Evolutionary conservation across 345 rosid species (phyloP), one percentile per base, ranked within the genome.

Genomic region (Eucalyptus caleyi): DNA sequence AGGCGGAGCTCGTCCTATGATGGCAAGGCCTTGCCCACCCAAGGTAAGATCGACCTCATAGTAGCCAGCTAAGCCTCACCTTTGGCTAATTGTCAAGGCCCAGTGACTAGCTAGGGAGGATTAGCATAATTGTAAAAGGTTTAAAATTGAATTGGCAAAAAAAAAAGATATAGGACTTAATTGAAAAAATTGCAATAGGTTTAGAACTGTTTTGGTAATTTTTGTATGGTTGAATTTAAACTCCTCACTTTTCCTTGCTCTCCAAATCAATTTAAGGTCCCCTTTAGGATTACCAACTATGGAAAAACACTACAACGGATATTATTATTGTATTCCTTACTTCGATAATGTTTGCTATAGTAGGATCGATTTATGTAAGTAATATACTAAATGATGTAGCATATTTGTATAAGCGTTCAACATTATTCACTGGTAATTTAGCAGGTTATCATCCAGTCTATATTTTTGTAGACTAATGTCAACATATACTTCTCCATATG

Each of bases 31-130:
- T 51, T 8, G 2, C 4, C 4, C 8, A 51, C 21, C 21, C 54
- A 51, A 51, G 54, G 21, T 4, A 51, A 51, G 0, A 51, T 16
- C 54, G 0, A 51, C 54, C 54, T 51, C 54, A 51, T 1, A 50
- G 0, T 50, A 50, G 54, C 21, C 21, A 50, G 2, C 54, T 1
- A 51, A 51, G 54, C 21, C 54, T 51, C 21, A 1, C 21, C 54
- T 51, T 51, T 51, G 54, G 54, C 54, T 51, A 3, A 51, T 51
- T 51, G 54, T 16, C 54, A 3, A 51, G 54, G 54, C 21, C 4
- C 1, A 3, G 2, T 3, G 8, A 51, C 21, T 51, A 0, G 54
- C 9, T 16, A 51, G 56, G 4, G 9, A 51, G 23, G 21, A 18
- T 51, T 18, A 51, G 4, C 4, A 51, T 2, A 18, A 51, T 51